Conservation (phyloP, 108 stramenopile species). For the Phaeodactylum tricornutum region DNA sequence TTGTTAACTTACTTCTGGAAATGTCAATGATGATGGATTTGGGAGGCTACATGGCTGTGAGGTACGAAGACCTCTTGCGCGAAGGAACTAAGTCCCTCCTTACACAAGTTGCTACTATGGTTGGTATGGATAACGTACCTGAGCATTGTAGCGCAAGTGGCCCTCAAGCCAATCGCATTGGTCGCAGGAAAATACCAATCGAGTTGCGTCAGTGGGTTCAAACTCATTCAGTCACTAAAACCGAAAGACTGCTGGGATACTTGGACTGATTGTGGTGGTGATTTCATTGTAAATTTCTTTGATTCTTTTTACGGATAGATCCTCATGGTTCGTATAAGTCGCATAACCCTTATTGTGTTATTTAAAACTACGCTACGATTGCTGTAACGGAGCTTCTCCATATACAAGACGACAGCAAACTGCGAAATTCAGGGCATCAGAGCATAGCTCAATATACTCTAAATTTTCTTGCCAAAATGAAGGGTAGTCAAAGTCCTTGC, state of each 20-base stretch:
- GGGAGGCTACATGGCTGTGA: constrained; percentile 26
- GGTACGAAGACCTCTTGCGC: constrained; percentile 39
- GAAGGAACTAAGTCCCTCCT: constrained; percentile 35
- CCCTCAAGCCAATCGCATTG: neutral
- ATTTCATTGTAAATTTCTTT: too few species aligned
- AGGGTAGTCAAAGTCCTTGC: too few species aligned
- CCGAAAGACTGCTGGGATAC: constrained; percentile 8
- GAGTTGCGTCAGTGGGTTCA: constrained; percentile 1
- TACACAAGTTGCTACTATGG: constrained; percentile 18
- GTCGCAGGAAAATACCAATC: constrained; percentile 1
- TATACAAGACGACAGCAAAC: too few species aligned
- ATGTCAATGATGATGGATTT: constrained; percentile 1
- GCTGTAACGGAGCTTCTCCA: too few species aligned
- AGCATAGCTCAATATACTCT: too few species aligned
- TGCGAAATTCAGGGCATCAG: too few species aligned
- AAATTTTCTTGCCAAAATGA: too few species aligned
- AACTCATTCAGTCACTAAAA: neutral
- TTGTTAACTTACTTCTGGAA: constrained; percentile 32
- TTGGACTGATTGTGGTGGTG: too few species aligned
- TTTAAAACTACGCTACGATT: too few species aligned
- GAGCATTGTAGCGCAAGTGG: neutral
- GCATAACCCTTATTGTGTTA: too few species aligned
- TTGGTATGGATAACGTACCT: neutral
- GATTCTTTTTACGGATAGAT: too few species aligned
- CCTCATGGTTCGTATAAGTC: too few species aligned